These are phyloP conservation scores for Spongospora subterranea DNA, from an alignment of 208 protist genomes.

Conservation along the genomic window DNA sequence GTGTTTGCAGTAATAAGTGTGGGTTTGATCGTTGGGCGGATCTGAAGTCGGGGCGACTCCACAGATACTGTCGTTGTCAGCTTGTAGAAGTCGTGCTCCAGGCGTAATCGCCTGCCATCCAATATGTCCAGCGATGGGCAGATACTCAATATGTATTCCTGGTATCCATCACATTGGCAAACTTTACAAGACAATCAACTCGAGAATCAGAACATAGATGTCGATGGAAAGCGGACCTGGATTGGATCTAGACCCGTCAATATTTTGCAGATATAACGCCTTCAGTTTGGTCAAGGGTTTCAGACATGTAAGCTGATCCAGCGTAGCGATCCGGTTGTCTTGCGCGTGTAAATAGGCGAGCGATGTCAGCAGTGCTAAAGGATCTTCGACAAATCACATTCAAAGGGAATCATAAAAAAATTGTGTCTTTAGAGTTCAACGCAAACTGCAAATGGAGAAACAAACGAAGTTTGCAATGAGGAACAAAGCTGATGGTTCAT, in stretches of 20 bases:
- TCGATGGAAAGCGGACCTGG: background rate
- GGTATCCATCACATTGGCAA: background rate
- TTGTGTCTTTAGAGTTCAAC: too few species aligned
- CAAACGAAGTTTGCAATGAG: too few species aligned
- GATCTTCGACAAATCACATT: background rate
- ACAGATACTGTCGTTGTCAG: background rate
- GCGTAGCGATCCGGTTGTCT: background rate
- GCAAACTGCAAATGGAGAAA: too few species aligned
- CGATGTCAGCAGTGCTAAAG: background rate
- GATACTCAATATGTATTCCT: background rate
- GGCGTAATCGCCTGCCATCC: background rate
- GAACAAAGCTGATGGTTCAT: too few species aligned
- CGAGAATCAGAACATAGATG: background rate
- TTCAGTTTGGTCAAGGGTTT: background rate
- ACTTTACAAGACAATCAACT: background rate
- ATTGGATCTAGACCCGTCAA: conserved; percentile 18
- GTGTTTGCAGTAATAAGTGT: background rate
- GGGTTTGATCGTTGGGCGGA: background rate
- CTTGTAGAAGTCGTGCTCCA: conserved; percentile 36
- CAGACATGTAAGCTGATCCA: background rate
- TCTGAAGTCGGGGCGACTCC: background rate
- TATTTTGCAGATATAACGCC: conserved; percentile 38
- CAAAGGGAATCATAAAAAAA: background rate
- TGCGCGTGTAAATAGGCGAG: background rate
- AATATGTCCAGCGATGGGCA: conserved; percentile 32